Evolutionary conservation across 2,329 filamentous ascomycete species (phyloP).

Genomic region (Periconia sp.): DNA sequence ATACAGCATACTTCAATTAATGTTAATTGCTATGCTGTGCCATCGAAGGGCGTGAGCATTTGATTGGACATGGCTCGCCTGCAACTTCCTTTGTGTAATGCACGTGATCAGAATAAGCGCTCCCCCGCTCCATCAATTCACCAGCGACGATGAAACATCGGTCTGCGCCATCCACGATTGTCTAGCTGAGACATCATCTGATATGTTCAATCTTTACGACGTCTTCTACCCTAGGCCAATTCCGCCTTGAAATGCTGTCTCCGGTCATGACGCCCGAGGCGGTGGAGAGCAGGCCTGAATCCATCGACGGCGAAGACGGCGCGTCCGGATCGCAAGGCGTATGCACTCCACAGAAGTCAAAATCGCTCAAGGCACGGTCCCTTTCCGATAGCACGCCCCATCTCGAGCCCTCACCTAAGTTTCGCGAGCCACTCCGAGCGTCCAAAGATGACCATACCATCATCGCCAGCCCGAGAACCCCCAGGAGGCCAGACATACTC

Average conservation of each 20-base stretch:
- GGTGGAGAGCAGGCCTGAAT: slow-evolving; percentile 19
- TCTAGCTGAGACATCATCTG: slow-evolving; percentile 16
- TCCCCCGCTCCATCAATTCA: slow-evolving; percentile 10
- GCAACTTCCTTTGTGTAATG: slow-evolving; percentile 5
- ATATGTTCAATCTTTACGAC: slow-evolving; percentile 27
- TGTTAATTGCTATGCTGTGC: no score
- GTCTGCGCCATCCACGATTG: neutral
- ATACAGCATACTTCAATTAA: no score
- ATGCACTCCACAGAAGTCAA: slow-evolving; percentile 43
- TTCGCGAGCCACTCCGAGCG: slow-evolving; percentile 46
- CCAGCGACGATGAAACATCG: slow-evolving; percentile 4
- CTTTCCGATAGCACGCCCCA: slow-evolving; percentile 52
- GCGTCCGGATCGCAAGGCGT: slow-evolving; percentile 22
- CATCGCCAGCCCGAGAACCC: slow-evolving; percentile 60
- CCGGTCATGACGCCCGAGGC: slow-evolving; percentile 25
- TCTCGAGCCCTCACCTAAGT: slow-evolving; percentile 54
- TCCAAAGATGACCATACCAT: slow-evolving; percentile 55
- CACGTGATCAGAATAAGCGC: slow-evolving; percentile 1
- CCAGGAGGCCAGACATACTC: slow-evolving; percentile 70
- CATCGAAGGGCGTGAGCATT: slow-evolving; percentile 5
- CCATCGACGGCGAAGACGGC: slow-evolving; percentile 27
- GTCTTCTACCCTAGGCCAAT: slow-evolving; percentile 13
- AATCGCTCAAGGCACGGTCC: slow-evolving; percentile 49
- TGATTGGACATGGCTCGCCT: slow-evolving; percentile 12
- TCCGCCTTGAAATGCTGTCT: slow-evolving; percentile 26